Evolutionary conservation across 2,329 filamentous ascomycete species (phyloP), one percentile per base, ranked within the genome.

Genomic region (Cordyceps militaris): DNA sequence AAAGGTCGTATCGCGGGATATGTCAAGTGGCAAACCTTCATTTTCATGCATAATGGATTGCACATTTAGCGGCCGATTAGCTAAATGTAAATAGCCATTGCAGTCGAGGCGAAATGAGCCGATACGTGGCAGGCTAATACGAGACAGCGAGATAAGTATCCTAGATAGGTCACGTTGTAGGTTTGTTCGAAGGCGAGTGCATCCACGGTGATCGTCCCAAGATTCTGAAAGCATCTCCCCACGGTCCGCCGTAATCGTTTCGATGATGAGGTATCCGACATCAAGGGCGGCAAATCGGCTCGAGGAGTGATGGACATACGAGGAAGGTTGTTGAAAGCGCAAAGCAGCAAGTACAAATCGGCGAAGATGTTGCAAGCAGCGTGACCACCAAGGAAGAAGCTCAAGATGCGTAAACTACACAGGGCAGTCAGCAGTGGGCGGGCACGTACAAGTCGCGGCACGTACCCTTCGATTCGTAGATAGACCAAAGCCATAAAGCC

Each of bases 101-200:
- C 5, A 32, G 28, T 32, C 28, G 28, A 32, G 28, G 11, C 36
- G 36, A 38, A 14, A 81, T 73, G 19, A 8, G 23, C 43, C 43
- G 24, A 28, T 46, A 46, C 43, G 24, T 46, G 23, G 23, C 23
- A 42, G 43, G 43, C 43, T 8, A n/a, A 46, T 46, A 14, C 11
- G 5, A 28, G 14, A 46, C 23, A 70, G 64, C 3, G 66, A 66
- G 19, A 70, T 59, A 28, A 70, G 65, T 32, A 67, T 61, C 28
- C 61, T 63, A 16, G 65, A 61, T 51, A 71, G 61, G 46, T 64
- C 65, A 61, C 60, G 61, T 58, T 70, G 69, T 16, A 71, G 61
- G 8, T 64, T 69, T 23, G 51, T 19, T 46, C 59, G 59, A 24
- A 60, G 61, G 44, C 55, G 58, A 38, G 16, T 47, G 48, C 60